phyloP scores from a whole-genome alignment of 805 yeast species.

The Candida silvatica region DNA sequence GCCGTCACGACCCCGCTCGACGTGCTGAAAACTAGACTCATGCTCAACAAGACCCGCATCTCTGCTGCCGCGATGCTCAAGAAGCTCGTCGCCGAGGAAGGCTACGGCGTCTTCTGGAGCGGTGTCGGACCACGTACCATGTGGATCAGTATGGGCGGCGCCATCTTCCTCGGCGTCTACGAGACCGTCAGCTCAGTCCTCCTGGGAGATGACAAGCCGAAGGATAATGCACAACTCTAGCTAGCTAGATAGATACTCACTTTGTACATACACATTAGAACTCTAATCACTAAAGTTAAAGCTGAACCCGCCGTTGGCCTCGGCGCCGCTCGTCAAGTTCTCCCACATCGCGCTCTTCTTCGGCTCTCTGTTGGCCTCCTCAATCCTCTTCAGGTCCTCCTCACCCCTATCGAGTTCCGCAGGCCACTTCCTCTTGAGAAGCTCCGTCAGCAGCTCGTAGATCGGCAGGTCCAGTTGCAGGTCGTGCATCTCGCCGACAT shows the following conservation, averaged over 20 bases:
- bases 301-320: constrained; percentile 26
- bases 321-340: constrained; percentile 16
- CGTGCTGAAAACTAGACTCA: constrained; percentile 73
- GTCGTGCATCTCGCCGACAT: constrained; percentile 47
- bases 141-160: constrained; percentile 99
- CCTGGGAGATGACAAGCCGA: background rate
- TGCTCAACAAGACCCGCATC: constrained; percentile 53
- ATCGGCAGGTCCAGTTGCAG: constrained; percentile 39
- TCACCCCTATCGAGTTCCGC: constrained; percentile 28
- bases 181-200: constrained; percentile 48
- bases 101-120: constrained; percentile 57
- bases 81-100: constrained; percentile 62
- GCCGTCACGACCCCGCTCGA: constrained; percentile 77
- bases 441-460: constrained; percentile 48
- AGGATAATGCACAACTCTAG: constrained; percentile 1
- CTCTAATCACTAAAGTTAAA: constrained; percentile 19
- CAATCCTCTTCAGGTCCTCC: constrained; percentile 25
- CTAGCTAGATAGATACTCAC: background rate
- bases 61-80: constrained; percentile 39
- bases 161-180: constrained; percentile 90
- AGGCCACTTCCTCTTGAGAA: constrained; percentile 34
- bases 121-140: constrained; percentile 94
- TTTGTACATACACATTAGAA: background rate
- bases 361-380: constrained; percentile 17
- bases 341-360: constrained; percentile 50